Percentiles rank a stretch among this genome's conserved stretches.
These are phyloP conservation scores for Isatis tinctoria DNA, from an alignment of 345 rosid species.

Conservation along the genomic window DNA sequence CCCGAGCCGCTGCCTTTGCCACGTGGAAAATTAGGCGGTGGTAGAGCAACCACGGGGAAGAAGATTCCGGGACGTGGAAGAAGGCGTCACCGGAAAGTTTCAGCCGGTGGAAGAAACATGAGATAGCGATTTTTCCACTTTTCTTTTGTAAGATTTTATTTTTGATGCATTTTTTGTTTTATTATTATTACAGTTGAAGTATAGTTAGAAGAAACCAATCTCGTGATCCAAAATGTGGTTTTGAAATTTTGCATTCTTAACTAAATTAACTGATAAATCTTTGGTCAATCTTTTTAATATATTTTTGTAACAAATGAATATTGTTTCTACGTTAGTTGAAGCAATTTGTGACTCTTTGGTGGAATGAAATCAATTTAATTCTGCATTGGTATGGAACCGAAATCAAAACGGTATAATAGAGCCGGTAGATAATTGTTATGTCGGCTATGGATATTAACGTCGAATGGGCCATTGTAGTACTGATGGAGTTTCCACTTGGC, in stretches of 20 bases:
- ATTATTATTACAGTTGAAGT: background rate
- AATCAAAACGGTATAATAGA: background rate
- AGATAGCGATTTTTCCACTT: conserved; percentile 5
- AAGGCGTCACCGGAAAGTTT: conserved; percentile 62
- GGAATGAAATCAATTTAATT: background rate
- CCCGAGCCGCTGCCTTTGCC: conserved; percentile 29
- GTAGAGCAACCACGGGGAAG: conserved; percentile 30
- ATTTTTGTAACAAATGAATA: no score
- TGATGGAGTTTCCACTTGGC: conserved; percentile 20
- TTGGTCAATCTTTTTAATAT: background rate
- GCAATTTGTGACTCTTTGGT: no score
- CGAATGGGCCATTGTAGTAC: background rate
- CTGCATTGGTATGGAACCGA: background rate
- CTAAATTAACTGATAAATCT: conserved; percentile 5
- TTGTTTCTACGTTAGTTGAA: no score
- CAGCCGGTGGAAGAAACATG: conserved; percentile 40
- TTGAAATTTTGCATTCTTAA: conserved; percentile 13
- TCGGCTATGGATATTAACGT: conserved; percentile 25
- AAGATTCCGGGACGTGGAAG: conserved; percentile 45
- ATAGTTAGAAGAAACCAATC: conserved; percentile 15
- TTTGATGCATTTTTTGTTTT: background rate
- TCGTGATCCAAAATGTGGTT: background rate
- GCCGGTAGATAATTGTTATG: conserved; percentile 1
- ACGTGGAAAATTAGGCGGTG: conserved; percentile 18
- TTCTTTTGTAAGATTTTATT: conserved; percentile 2